Conservation (phyloP, 2,329 filamentous ascomycete genomes). For the Arthrobotrys sphaeroides region DNA sequence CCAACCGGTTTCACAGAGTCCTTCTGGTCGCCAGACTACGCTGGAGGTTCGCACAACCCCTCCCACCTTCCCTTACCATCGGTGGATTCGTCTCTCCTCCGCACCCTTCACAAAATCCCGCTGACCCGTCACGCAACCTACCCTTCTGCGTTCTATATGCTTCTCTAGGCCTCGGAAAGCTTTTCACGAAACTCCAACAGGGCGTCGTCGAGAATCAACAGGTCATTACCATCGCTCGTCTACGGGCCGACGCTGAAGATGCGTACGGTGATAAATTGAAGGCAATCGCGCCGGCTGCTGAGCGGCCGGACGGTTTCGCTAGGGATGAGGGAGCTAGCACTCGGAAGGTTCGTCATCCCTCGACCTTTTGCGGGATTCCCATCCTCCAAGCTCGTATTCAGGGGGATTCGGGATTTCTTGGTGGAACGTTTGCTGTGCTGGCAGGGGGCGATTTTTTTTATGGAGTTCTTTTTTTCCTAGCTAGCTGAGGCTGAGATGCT, state of each 20-base stretch:
- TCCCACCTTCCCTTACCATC: background rate
- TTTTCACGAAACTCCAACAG: constrained; percentile 97
- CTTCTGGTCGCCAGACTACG: constrained; percentile 98
- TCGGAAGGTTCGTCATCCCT: constrained; percentile 74
- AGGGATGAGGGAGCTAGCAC: constrained; percentile 95
- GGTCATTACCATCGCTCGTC: constrained; percentile 85
- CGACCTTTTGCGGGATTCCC: background rate
- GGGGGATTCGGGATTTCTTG: constrained; percentile 13
- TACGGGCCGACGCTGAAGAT: constrained; percentile 96
- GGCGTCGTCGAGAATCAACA: constrained; percentile 95
- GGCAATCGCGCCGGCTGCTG: constrained; percentile 85
- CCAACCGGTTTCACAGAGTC: constrained; percentile 83
- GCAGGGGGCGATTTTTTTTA: constrained; percentile 24
- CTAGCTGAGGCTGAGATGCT: constrained; percentile 51
- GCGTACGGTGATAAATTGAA: constrained; percentile 80
- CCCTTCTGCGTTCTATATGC: constrained; percentile 6
- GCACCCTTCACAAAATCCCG: constrained; percentile 13
- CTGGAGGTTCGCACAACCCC: constrained; percentile 72
- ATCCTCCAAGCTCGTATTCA: background rate
- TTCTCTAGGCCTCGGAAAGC: constrained; percentile 78
- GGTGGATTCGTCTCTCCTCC: constrained; percentile 26
- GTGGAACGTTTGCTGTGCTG: constrained; percentile 28
- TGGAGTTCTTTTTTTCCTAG: constrained; percentile 5
- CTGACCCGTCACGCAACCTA: constrained; percentile 30
- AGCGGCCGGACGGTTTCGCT: constrained; percentile 81